A percentile compares a stretch with the other conserved stretches of the same genome.
Evolutionary conservation across 1,284 basidiomycete genomes (phyloP).

Genomic region (Somion occarium): DNA sequence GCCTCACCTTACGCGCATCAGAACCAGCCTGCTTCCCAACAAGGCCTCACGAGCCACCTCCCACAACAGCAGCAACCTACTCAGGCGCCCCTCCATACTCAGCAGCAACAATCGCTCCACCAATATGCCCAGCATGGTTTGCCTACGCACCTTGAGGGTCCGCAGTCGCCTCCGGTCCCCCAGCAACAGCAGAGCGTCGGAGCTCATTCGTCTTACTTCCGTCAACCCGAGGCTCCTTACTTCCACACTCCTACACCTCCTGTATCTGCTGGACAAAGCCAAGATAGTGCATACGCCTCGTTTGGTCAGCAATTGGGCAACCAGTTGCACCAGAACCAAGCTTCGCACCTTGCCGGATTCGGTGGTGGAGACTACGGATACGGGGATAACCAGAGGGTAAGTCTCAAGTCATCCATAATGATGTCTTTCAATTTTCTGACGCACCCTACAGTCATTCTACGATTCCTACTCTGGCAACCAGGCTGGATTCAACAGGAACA

Average conservation of each 20-base stretch:
- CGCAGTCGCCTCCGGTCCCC: conserved; percentile 22
- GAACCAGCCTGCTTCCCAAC: conserved; percentile 22
- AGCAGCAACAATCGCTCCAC: conserved; percentile 35
- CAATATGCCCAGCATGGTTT: conserved; percentile 61
- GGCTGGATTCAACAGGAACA: conserved; percentile 51
- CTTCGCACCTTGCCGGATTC: conserved; percentile 56
- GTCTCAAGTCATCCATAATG: conserved; percentile 22
- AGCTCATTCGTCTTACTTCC: conserved; percentile 50
- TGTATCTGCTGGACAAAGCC: conserved; percentile 44
- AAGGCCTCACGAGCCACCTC: conserved; percentile 34
- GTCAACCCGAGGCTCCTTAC: conserved; percentile 63
- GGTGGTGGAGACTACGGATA: conserved; percentile 61
- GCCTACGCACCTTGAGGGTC: conserved; percentile 52
- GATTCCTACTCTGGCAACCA: conserved; percentile 54
- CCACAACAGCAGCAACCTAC: conserved; percentile 26
- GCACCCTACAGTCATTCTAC: conserved; percentile 68
- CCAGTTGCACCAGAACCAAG: conserved; percentile 42
- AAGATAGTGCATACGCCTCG: conserved; percentile 60
- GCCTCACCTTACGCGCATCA: conserved; percentile 37
- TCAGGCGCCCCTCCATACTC: conserved; percentile 14
- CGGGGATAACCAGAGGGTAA: conserved; percentile 57
- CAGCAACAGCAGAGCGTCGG: conserved; percentile 37
- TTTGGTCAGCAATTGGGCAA: conserved; percentile 55
- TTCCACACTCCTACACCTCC: conserved; percentile 75
- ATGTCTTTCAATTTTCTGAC: conserved; percentile 4